Percentiles rank a stretch among this genome's conserved stretches.
phyloP scores from a whole-genome alignment of 495 filamentous ascomycete species.

The Amphirosellinia nigrospora region DNA sequence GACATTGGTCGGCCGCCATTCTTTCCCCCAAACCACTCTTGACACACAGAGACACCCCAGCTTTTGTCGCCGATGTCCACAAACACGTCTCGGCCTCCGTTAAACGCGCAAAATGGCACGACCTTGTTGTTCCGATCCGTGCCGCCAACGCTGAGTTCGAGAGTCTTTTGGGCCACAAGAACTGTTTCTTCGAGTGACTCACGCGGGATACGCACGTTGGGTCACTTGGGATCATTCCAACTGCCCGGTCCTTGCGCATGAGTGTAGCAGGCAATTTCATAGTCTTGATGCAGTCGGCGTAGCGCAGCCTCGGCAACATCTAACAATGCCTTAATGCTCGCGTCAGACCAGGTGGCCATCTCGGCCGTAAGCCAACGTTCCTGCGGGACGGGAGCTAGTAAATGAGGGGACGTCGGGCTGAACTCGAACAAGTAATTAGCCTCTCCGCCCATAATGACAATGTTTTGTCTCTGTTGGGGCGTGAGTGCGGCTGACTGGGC shows the following conservation, averaged over 20 bases:
- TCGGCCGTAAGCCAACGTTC: slow-evolving; percentile 82
- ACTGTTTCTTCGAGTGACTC: slow-evolving; percentile 97
- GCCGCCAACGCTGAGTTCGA: slow-evolving; percentile 71
- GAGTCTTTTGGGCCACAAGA: slow-evolving; percentile 86
- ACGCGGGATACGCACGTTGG: slow-evolving; percentile 70
- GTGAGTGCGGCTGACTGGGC: slow-evolving; percentile 65
- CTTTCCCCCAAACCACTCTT: slow-evolving; percentile 83
- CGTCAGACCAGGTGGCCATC: slow-evolving; percentile 84
- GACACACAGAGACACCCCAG: slow-evolving; percentile 89
- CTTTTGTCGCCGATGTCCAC: slow-evolving; percentile 99
- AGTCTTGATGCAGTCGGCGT: slow-evolving; percentile 72
- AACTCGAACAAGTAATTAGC: slow-evolving; percentile 89
- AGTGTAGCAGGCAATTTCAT: slow-evolving; percentile 78
- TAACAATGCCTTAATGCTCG: slow-evolving; percentile 76
- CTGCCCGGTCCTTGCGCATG: slow-evolving; percentile 89
- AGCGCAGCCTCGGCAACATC: slow-evolving; percentile 86
- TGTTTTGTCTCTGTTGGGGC: slow-evolving; percentile 67
- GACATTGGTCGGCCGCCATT: slow-evolving; percentile 34
- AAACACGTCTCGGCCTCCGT: slow-evolving; percentile 96
- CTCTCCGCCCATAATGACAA: slow-evolving; percentile 87
- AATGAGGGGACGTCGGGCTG: slow-evolving; percentile 57
- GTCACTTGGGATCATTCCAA: slow-evolving; percentile 78
- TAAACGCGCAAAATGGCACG: slow-evolving; percentile 97
- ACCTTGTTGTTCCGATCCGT: slow-evolving; percentile 46
- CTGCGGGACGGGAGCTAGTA: slow-evolving; percentile 68